Evolutionary conservation across 2,329 filamentous ascomycete genomes (phyloP).

Genomic region (Aureobasidium sp.): DNA sequence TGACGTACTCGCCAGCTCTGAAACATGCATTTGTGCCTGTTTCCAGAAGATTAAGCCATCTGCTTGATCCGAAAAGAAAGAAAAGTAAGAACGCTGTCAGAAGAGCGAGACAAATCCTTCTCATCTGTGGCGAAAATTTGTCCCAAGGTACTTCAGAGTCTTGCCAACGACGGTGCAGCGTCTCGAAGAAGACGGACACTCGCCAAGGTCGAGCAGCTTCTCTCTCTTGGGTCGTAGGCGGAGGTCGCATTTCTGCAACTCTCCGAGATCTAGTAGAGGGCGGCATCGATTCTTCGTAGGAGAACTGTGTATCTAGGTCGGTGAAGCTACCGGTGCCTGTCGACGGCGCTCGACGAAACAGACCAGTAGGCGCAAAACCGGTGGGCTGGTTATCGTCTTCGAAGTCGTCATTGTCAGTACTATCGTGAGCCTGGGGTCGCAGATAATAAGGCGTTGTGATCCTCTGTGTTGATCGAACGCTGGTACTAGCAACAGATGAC

Average conservation of each 20-base stretch:
- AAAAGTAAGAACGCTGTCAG: neutral
- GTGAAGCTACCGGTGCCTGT: slow-evolving; percentile 11
- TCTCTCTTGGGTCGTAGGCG: slow-evolving; percentile 15
- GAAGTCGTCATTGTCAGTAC: neutral
- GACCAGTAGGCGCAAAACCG: neutral
- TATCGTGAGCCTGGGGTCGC: neutral
- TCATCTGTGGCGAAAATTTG: neutral
- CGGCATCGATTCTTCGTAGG: slow-evolving; percentile 5
- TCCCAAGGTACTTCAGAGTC: neutral
- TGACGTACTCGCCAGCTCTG: slow-evolving; percentile 6
- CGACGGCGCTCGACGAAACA: neutral
- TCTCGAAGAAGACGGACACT: slow-evolving; percentile 14
- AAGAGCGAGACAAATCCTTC: neutral
- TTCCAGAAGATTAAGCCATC: neutral
- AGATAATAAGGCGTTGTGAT: slow-evolving; percentile 1
- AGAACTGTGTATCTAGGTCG: slow-evolving; percentile 13
- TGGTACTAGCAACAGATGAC: neutral
- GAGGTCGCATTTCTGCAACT: slow-evolving; percentile 12
- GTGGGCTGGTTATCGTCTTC: neutral
- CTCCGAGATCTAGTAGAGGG: slow-evolving; percentile 6
- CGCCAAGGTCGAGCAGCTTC: slow-evolving; percentile 16
- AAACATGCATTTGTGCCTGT: neutral
- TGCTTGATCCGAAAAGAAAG: neutral
- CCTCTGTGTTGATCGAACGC: neutral
- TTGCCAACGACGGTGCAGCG: slow-evolving; percentile 13